Evolutionary conservation across 768 basidiomycete species (phyloP).

Genomic region (Sistotremastrum suecicum): DNA sequence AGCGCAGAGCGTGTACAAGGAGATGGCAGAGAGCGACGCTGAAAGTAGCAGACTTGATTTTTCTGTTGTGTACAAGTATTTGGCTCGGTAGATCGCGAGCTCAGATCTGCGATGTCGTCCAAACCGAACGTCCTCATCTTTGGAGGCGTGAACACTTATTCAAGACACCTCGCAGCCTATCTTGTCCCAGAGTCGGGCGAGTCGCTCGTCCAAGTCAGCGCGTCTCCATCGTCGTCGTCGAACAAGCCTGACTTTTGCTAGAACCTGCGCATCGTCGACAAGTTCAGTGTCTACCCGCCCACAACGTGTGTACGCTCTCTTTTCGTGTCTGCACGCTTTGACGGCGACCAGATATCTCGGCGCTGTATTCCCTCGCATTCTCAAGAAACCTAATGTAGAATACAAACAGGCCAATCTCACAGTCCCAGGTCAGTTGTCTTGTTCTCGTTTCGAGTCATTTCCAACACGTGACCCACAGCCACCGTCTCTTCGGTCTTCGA

Average conservation of each 20-base stretch:
- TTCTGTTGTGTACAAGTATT: slow-evolving; percentile 61
- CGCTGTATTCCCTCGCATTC: slow-evolving; percentile 52
- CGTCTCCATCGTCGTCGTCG: slow-evolving; percentile 7
- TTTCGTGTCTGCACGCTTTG: slow-evolving; percentile 1
- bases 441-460: slow-evolving; percentile 6
- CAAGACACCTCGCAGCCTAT: slow-evolving; percentile 52
- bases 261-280: slow-evolving; percentile 63
- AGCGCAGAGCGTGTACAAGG: slow-evolving; percentile 48
- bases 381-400: slow-evolving; percentile 57
- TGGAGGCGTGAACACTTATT: slow-evolving; percentile 76
- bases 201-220: slow-evolving; percentile 55
- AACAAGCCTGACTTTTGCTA: slow-evolving; percentile 13
- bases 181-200: slow-evolving; percentile 58
- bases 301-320: slow-evolving; percentile 40
- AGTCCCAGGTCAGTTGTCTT: slow-evolving; percentile 37
- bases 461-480: slow-evolving; percentile 25
- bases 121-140: slow-evolving; percentile 45
- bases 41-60: slow-evolving; percentile 64
- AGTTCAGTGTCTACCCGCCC: slow-evolving; percentile 57
- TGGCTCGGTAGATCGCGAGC: slow-evolving; percentile 14
- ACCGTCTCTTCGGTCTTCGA: slow-evolving; percentile 58
- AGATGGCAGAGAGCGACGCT: slow-evolving; percentile 36
- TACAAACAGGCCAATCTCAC: slow-evolving; percentile 77
- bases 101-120: slow-evolving; percentile 20
- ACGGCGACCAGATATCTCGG: slow-evolving; percentile 51